Evolutionary conservation across 2,329 filamentous ascomycete genomes (phyloP), one percentile per base, ranked within the genome.

Genomic region (Phaeomoniella chlamydospora): DNA sequence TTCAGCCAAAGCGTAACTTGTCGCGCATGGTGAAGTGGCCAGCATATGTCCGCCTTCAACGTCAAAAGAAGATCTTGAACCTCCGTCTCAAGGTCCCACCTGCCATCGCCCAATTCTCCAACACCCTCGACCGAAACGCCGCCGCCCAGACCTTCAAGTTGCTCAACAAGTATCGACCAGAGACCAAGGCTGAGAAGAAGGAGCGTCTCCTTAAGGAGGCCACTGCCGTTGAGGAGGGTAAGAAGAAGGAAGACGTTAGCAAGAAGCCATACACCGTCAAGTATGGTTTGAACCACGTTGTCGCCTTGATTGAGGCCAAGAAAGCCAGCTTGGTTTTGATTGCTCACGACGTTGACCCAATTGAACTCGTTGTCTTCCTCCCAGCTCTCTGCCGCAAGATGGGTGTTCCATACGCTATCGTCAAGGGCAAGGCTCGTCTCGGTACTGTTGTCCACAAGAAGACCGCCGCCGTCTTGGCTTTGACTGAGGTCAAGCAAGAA

Each of bases 241-340:
- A 96, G 83, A 98, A 96, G 83, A 96, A 96, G 83, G 92, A 98
- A 77, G 87, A 94, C 57, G 88, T 93, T 62, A 84, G 77, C 81
- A 96, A 96, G 85, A 98, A 98, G 83, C 90, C 90, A 58, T 98
- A 94, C 70, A 71, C 81, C 50, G 87, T 90, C 76, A 98, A 98
- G 80, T 98, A 94, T 70, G 90, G 90, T 72, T 80, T 98, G 57
- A 98, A 98, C 81, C 90, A 98, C 75, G 90, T 98, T 49, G 86
- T 94, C 50, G 86, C 84, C 50, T 75, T 94, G 53, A 83, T 94
- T 55, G 86, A 94, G 80, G 94, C 94, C 77, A 98, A 98, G 85
- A 98, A 98, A 81, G 88, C 90, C 49, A 79, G 84, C 45, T 77
- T 98, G 49, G 92, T 98, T 60, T 79, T 98, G 54, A 98, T 98